Evolutionary conservation across 2,329 filamentous ascomycete genomes (phyloP).

Genomic region (Monosporascus sp.): DNA sequence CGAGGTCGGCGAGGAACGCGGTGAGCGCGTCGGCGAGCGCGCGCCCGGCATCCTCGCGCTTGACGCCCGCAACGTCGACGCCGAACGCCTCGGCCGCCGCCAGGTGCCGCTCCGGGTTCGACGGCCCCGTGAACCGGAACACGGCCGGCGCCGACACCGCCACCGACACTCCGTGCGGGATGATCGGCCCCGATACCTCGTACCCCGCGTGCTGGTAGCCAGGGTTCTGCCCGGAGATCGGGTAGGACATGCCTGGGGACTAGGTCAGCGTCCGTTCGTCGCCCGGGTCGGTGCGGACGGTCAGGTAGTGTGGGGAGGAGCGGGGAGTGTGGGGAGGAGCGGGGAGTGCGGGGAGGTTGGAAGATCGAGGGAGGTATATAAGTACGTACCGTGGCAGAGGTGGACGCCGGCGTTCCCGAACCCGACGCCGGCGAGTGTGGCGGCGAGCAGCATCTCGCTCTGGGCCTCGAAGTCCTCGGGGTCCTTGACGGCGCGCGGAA

Average conservation of each 20-base stretch:
- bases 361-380: not conserved
- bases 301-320: too few species aligned
- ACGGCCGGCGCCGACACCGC: constrained; percentile 90
- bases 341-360: not conserved
- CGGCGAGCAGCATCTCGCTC: constrained; percentile 89
- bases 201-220: constrained; percentile 90
- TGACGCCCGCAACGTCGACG: constrained; percentile 81
- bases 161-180: constrained; percentile 93
- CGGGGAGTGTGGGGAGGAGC: too few species aligned
- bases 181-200: constrained; percentile 67
- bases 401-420: constrained; percentile 98
- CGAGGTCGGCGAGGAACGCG: constrained; percentile 74
- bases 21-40: constrained; percentile 78
- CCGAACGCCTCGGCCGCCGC: constrained; percentile 86
- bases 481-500: constrained; percentile 79
- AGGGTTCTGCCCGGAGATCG: constrained; percentile 91
- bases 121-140: constrained; percentile 86
- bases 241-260: constrained; percentile 82
- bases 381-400: constrained; percentile 51
- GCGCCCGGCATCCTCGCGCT: constrained; percentile 83
- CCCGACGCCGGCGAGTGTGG: constrained; percentile 88
- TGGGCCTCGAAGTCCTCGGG: constrained; percentile 92
- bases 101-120: constrained; percentile 88
- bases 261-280: constrained; percentile 2
- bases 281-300: too few species aligned